These are phyloP conservation scores for Sphaerosporella brunnea DNA, from an alignment of 495 filamentous ascomycete species.

Conservation along the genomic window DNA sequence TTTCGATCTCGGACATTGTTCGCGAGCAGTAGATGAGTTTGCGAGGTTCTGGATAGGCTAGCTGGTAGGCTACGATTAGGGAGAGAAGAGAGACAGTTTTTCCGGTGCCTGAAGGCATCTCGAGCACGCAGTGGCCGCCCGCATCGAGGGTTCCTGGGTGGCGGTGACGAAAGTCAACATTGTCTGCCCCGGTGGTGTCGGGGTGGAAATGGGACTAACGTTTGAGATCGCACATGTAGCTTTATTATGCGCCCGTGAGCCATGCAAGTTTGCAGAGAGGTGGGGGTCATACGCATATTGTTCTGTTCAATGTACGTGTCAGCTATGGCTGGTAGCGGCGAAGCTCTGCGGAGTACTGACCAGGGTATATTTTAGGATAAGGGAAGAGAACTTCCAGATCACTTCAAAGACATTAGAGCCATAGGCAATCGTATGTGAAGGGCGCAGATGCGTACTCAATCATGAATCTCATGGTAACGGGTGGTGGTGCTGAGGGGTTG, in stretches of 20 bases:
- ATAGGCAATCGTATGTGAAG: not conserved
- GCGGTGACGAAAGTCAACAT: constrained; percentile 6
- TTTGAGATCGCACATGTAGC: constrained; percentile 98
- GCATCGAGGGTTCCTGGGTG: constrained; percentile 71
- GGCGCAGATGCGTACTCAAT: constrained; percentile 65
- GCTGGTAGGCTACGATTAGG: constrained; percentile 89
- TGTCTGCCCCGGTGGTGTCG: constrained; percentile 4
- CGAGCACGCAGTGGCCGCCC: constrained; percentile 88
- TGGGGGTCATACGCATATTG: constrained; percentile 58
- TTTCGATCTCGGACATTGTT: constrained; percentile 92
- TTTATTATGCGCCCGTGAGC: constrained; percentile 13
- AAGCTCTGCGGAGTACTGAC: constrained; percentile 21
- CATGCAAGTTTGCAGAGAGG: not conserved
- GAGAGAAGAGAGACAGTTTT: constrained; percentile 94
- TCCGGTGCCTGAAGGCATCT: constrained; percentile 99
- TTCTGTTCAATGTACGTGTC: constrained; percentile 37
- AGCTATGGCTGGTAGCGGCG: too few species aligned
- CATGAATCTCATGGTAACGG: constrained; percentile 74
- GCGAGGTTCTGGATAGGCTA: constrained; percentile 70
- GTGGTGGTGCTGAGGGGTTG: not conserved
- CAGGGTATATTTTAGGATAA: constrained; percentile 91
- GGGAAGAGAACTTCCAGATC: constrained; percentile 91
- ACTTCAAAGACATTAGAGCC: constrained; percentile 31
- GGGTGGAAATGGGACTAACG: constrained; percentile 28
- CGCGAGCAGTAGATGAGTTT: constrained; percentile 99